Evolutionary conservation across 2,329 filamentous ascomycete species (phyloP), one percentile per base, ranked within the genome.

Genomic region (Sporothrix inflata): DNA sequence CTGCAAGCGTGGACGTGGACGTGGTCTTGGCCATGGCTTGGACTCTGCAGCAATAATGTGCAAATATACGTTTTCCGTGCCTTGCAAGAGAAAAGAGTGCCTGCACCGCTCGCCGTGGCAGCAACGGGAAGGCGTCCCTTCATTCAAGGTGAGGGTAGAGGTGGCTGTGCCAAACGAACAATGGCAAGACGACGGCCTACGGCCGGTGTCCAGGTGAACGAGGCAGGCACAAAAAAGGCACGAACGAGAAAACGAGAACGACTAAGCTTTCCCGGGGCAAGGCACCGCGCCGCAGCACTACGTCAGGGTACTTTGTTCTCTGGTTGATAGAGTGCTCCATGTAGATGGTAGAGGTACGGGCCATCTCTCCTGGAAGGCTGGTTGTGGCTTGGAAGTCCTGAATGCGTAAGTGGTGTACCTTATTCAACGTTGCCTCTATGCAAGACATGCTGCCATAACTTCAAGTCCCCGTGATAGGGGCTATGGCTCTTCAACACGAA

Each of bases 341-440:
- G 38, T 42, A 42, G n/a, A 63, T 24, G 34, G 34, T 34, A 34
- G 16, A 57, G 12, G 19, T 19, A 30, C 12, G 14, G 53, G 53
- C 14, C 53, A n/a, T 42, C 34, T 63, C 6, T 24, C 57, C 14
- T 24, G 57, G 34, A 42, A 42, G 42, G 34, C 42, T 42, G 19
- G 34, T 42, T 40, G 34, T 63, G 57, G 57, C 57, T 63, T 21
- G n/a, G n/a, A n/a, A n/a, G n/a, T n/a, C n/a, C n/a, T n/a, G n/a
- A n/a, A n/a, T n/a, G n/a, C n/a, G n/a, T n/a, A n/a, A n/a, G n/a
- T n/a, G 57, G 57, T 21, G 40, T 21, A 40, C 19, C 3, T 42
- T 40, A 38, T 19, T 42, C n/a, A 63, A 42, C 34, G 57, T 42
- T 42, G 30, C 57, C 38, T 63, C n/a, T 63, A 30, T 57, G 34